Base-by-base conservation (phyloP, 2,329 filamentous ascomycete species). In the Tolypocladium sp. region DNA sequence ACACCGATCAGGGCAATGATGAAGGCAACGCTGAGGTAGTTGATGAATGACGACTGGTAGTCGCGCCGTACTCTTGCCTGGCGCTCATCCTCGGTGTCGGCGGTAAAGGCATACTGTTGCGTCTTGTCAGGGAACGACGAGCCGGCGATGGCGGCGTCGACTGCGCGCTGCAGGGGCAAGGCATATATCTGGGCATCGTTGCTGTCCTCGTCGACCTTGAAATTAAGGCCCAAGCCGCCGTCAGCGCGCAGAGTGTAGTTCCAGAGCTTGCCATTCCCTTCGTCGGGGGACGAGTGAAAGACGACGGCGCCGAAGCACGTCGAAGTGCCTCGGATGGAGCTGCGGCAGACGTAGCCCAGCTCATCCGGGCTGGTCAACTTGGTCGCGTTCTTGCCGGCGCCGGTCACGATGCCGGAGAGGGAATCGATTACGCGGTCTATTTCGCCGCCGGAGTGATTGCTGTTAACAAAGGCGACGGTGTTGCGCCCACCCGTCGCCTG, bases 181-280 rank as follows among this genome's bases (percentile, higher is more conserved):
- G 89, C 74, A 66, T 92, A 96, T 22, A 93, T 78, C 71, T 96
- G 81, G 54, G 84, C 84, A 70, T 91, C 88, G 68, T 96, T 96
- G 64, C 81, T 79, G 53, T 79, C 72, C n/a, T 77, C 76, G 38
- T 86, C 77, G 37, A 88, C 82, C 63, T 87, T 80, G 61, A 95
- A 85, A 57, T 80, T 82, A 8, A 73, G 70, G 33, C 62, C 61
- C 59, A 96, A 78, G 1, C 84, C 79, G 40, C 87, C 87, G 69
- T 96, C 92, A 4, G 86, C 86, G 59, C 90, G 81, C 33, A 96
- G 78, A 0, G 90, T 92, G 69, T 96, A 97, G 73, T 94, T 95
- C 92, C 92, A 96, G 52, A 82, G 73, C 2, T 82, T 81, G 6
- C 80, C 81, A 1, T 70, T 63, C 12, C 90, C 90, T 73, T 94